Base-by-base conservation (phyloP, 306 rosid genomes). In the Comarum palustre region DNA sequence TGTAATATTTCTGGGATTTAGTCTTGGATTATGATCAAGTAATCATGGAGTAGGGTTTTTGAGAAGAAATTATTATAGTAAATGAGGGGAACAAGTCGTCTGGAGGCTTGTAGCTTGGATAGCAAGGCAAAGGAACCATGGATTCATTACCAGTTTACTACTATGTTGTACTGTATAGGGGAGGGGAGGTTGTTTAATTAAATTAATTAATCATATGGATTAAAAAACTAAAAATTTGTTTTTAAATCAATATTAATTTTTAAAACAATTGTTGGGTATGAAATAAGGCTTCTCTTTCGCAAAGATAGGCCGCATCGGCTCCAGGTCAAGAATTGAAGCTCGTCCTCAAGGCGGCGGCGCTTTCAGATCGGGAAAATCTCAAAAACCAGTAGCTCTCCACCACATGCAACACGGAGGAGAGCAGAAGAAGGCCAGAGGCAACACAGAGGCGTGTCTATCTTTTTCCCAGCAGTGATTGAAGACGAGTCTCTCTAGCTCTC, bases 91-190 rank as follows among this genome's bases (percentile, higher is more conserved):
- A 58, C 79, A 69, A 50, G 60, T 86, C 81, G 71, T 77, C 83
- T 78, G 93, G 89, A 88, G 85, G 89, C 88, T 87, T 76, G 83
- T 81, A 75, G 82, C 74, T 48, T 74, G 60, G 73, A 83, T 79
- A 72, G 74, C 34, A 43, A 80, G 76, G 82, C 76, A 81, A 80
- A 87, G 75, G 79, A 82, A 78, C 85, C 76, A 50, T 78, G 70
- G 75, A 86, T 32, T 32, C 66, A 61, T 61, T 60, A n/a, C n/a
- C n/a, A n/a, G n/a, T n/a, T n/a, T n/a, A 17, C 42, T 60, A 32
- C 42, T 31, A 29, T 29, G 9, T 60, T 61, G 43, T 39, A 25
- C 29, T 72, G 42, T 32, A 25, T 42, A 41, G 0, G 61, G 43
- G 11, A 36, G 13, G 64, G 10, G 29, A n/a, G 29, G 67, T 24